Conservation (phyloP, 1,284 basidiomycete species). For the Leccinum fallax region DNA sequence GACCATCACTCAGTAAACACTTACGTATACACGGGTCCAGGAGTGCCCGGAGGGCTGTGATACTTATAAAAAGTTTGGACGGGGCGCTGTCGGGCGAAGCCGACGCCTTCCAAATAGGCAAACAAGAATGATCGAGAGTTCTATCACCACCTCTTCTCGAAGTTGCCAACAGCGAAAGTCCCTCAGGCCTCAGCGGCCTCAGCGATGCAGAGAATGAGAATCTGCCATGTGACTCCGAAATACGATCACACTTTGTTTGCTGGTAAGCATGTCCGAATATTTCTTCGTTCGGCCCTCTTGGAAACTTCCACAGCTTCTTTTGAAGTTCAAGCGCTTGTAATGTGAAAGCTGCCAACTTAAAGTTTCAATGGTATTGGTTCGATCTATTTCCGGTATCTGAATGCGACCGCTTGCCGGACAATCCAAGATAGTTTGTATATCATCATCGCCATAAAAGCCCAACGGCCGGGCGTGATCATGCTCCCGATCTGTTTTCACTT, state of each 20-base stretch:
- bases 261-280: neutral
- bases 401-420: neutral
- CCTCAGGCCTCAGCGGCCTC: neutral
- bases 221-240: neutral
- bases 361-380: neutral
- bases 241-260: neutral
- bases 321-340: neutral
- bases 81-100: slow-evolving; percentile 13
- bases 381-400: neutral
- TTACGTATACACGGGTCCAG: too few species aligned
- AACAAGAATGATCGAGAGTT: neutral
- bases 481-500: neutral
- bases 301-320: neutral
- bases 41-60: too few species aligned
- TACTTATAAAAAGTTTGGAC: neutral
- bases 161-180: neutral
- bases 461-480: neutral
- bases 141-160: neutral
- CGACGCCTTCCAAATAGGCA: slow-evolving; percentile 3
- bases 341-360: neutral
- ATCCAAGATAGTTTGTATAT: slow-evolving; percentile 8
- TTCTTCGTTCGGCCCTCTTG: neutral
- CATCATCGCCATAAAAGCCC: slow-evolving; percentile 7
- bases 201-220: too few species aligned
- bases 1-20: too few species aligned